Conservation (phyloP, 2,329 filamentous ascomycete genomes). For the Claviceps sp. region DNA sequence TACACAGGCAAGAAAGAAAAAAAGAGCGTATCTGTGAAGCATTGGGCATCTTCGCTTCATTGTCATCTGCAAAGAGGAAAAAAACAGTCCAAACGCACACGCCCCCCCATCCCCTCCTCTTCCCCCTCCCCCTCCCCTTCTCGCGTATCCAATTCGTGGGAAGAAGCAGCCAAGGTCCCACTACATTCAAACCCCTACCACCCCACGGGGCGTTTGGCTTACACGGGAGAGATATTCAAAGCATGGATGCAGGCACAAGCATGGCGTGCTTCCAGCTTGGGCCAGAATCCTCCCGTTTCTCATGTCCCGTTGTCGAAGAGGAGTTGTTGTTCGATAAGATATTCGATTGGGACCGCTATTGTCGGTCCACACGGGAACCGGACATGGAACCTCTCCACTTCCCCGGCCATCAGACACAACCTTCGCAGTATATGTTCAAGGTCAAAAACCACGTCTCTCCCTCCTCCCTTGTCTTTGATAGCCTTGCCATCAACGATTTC, state of each 20-base stretch:
- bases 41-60: conserved; percentile 27
- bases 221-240: conserved; percentile 21
- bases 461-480: conserved; percentile 17
- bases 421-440: conserved; percentile 14
- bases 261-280: conserved; percentile 22
- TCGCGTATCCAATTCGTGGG: conserved; percentile 23
- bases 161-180: conserved; percentile 26
- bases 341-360: conserved; percentile 26
- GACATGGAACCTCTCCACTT: conserved; percentile 15
- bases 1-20: conserved; percentile 15
- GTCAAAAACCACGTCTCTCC: conserved; percentile 22
- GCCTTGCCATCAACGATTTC: conserved; percentile 18
- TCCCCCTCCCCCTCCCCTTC: not conserved
- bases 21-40: conserved; percentile 19
- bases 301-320: conserved; percentile 21
- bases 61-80: conserved; percentile 17
- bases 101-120: conserved; percentile 5
- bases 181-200: conserved; percentile 21
- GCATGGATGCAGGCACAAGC: conserved; percentile 22
- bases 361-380: conserved; percentile 18
- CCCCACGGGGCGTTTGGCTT: conserved; percentile 15
- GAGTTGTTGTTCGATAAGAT: conserved; percentile 20
- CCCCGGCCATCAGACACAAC: conserved; percentile 14
- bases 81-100: conserved; percentile 10
- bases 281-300: conserved; percentile 23